A percentile compares a stretch with the other conserved stretches of the same genome.
These are phyloP conservation scores for Globisporangium canariense DNA, from an alignment of 352 stramenopile species.

Conservation along the genomic window DNA sequence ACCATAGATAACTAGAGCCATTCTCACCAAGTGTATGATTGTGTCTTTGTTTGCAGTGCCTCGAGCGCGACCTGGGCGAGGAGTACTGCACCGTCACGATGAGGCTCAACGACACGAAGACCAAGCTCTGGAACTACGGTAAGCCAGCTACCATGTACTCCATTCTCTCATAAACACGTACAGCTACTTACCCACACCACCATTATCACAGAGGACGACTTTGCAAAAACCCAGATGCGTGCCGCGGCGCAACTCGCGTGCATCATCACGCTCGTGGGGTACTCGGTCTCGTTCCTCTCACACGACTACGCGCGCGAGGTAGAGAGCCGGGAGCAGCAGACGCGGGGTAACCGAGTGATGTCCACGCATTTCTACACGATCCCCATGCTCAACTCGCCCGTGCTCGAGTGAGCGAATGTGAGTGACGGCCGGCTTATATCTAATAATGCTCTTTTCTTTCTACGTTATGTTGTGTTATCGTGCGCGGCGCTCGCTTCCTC, in stretches of 20 bases:
- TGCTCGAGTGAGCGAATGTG: neutral
- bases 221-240: slow-evolving; percentile 52
- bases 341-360: neutral
- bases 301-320: slow-evolving; percentile 38
- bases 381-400: slow-evolving; percentile 15
- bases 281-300: slow-evolving; percentile 64
- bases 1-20: too few relatives aligned
- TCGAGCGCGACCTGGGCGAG: slow-evolving; percentile 44
- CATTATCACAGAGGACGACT: slow-evolving; percentile 36
- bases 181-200: neutral
- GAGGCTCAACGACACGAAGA: slow-evolving; percentile 50
- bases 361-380: slow-evolving; percentile 20
- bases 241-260: slow-evolving; percentile 57
- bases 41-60: slow-evolving; percentile 26
- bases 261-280: slow-evolving; percentile 72
- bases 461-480: neutral
- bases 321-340: slow-evolving; percentile 1
- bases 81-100: slow-evolving; percentile 64
- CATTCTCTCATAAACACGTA: neutral
- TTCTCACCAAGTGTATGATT: neutral
- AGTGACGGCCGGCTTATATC: neutral
- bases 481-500: neutral
- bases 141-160: slow-evolving; percentile 1
- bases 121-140: slow-evolving; percentile 74
- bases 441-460: neutral